phyloP scores from a whole-genome alignment of 768 basidiomycete genomes.

The Leccinum boreale region DNA sequence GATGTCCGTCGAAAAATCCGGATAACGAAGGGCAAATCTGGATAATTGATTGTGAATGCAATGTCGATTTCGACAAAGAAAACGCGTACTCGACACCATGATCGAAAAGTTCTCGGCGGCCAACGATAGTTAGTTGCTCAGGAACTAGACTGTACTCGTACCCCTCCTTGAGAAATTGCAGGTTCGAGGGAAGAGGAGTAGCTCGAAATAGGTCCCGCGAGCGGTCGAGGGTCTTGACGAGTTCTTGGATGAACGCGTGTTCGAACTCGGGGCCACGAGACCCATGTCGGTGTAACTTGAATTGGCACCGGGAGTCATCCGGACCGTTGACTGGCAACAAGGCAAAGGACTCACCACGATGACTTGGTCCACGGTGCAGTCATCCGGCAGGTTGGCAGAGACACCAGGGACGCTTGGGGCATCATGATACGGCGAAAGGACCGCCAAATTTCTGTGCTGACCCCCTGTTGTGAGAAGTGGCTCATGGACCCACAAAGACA shows the following conservation, averaged over 20 bases:
- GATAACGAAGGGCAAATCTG: conserved; percentile 24
- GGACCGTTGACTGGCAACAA: neutral
- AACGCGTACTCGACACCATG: conserved; percentile 36
- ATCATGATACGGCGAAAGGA: conserved; percentile 36
- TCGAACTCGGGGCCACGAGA: conserved; percentile 36
- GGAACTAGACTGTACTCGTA: conserved; percentile 33
- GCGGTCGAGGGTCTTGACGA: conserved; percentile 31
- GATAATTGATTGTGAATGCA: neutral
- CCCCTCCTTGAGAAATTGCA: conserved; percentile 38
- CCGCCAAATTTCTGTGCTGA: conserved; percentile 24
- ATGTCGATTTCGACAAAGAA: neutral
- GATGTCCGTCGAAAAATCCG: conserved; percentile 16
- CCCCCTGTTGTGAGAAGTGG: neutral
- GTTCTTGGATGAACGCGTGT: conserved; percentile 30
- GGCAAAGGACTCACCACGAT: conserved; percentile 28
- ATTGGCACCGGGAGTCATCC: neutral
- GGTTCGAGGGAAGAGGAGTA: conserved; percentile 29
- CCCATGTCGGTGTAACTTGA: conserved; percentile 42
- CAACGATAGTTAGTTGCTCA: conserved; percentile 37
- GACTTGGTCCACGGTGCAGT: conserved; percentile 39
- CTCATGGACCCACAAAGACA: conserved; percentile 4
- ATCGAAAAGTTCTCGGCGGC: conserved; percentile 37
- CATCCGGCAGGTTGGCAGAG: conserved; percentile 30
- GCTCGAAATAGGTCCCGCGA: conserved; percentile 22
- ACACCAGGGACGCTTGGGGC: conserved; percentile 29